A percentile compares a stretch with the other conserved stretches of the same genome.
phyloP scores from a whole-genome alignment of 2,329 filamentous ascomycete species.

The Paraphoma sp. region DNA sequence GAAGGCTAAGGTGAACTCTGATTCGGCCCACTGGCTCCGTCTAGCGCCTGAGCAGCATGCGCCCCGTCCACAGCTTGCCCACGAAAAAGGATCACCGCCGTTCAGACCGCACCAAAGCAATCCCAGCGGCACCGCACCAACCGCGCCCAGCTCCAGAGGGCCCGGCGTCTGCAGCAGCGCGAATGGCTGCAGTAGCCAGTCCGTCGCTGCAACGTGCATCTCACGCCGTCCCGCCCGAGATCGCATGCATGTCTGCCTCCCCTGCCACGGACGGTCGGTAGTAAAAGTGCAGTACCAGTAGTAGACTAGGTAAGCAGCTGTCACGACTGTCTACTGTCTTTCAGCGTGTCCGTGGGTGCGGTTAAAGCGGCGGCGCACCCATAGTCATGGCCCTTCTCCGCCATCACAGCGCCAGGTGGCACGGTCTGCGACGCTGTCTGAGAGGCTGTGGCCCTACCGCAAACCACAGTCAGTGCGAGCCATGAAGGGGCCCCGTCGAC shows the following conservation, averaged over 20 bases:
- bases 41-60: constrained; percentile 29
- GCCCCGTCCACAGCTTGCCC: constrained; percentile 18
- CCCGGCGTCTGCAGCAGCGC: background rate
- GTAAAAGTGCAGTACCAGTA: too few relatives aligned
- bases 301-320: background rate
- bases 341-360: background rate
- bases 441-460: constrained; percentile 1
- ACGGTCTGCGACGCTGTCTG: constrained; percentile 18
- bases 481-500: background rate
- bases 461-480: constrained; percentile 10
- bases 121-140: background rate
- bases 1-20: constrained; percentile 20
- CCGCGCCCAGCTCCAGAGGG: background rate
- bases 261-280: too few relatives aligned
- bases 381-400: constrained; percentile 16
- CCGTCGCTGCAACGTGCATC: background rate
- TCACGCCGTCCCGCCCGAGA: background rate
- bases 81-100: constrained; percentile 20
- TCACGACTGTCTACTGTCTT: too few relatives aligned
- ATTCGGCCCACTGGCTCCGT: constrained; percentile 24
- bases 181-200: background rate
- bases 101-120: background rate
- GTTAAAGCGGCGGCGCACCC: constrained; percentile 23
- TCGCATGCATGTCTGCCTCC: background rate
- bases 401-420: constrained; percentile 23